Base-by-base conservation (phyloP, 2,329 filamentous ascomycete species). In the Fusarium mundagurra region DNA sequence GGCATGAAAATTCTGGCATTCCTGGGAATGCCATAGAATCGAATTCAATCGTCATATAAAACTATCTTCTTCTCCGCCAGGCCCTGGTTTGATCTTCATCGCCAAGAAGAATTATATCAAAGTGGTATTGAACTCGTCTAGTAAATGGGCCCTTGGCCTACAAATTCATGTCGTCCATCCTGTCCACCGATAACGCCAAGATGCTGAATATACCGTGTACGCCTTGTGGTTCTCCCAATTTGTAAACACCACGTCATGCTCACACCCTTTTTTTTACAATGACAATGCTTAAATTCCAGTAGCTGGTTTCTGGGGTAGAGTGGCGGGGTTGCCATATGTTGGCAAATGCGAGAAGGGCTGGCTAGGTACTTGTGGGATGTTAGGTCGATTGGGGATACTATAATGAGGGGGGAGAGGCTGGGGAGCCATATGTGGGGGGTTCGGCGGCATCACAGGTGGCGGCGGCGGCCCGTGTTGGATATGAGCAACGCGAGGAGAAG, bases 311-410 rank as follows among this genome's bases (percentile, higher is more conserved):
- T 90, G 89, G 68, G 89, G 89, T 78, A 91, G 80, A 38, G 87
- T 88, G 38, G 89, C 88, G 66, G 88, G 88, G 80, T 91, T 91
- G 73, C 89, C 89, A 74, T 90, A 91, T 48, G 88, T 81, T 27
- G 83, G 88, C 72, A 91, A 81, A 75, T 89, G 87, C 69, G 84
- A 86, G 75, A 86, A 90, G 11, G 85, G 79, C 75, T 87, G 87
- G 60, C 78, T 79, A 51, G 83, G 83, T 48, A 83, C 84, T 63
- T 85, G 84, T 24, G 84, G 82, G 34, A 84, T 82, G 45, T 80
- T 83, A 33, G 86, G 82, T 76, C 88, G 88, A 73, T 81, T 85
- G 17, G 85, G 83, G 69, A 88, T 84, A 71, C 85, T 84, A 68
- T 86, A 84, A 59, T 81, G 80, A 38, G 82, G 77, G 24, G 79